phyloP scores from a whole-genome alignment of 306 rosid genomes.

The Castanea sativa region DNA sequence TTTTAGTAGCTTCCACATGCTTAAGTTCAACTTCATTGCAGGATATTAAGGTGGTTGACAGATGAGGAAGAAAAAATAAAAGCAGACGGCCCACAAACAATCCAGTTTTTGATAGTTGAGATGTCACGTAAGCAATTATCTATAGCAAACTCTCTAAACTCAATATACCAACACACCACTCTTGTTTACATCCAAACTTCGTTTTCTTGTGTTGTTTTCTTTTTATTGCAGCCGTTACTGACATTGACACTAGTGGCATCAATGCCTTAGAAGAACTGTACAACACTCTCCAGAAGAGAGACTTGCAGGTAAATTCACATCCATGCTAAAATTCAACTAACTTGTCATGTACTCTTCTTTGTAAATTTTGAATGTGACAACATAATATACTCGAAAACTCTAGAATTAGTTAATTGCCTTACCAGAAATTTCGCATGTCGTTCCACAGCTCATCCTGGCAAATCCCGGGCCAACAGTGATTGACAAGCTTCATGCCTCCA shows the following conservation, averaged over 20 bases:
- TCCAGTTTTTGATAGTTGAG: slow-evolving; percentile 79
- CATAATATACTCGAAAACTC: background rate
- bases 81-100: slow-evolving; percentile 45
- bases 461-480: slow-evolving; percentile 84
- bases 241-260: slow-evolving; percentile 93
- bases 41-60: slow-evolving; percentile 79
- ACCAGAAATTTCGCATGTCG: slow-evolving; percentile 32
- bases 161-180: slow-evolving; percentile 5
- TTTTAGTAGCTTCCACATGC: background rate
- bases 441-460: slow-evolving; percentile 76
- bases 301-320: slow-evolving; percentile 50
- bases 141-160: background rate
- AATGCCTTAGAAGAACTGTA: slow-evolving; percentile 87
- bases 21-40: slow-evolving; percentile 35
- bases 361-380: background rate
- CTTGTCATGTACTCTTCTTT: background rate
- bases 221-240: slow-evolving; percentile 70
- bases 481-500: slow-evolving; percentile 70
- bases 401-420: slow-evolving; percentile 8
- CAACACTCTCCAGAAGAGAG: slow-evolving; percentile 70
- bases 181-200: background rate
- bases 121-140: slow-evolving; percentile 74
- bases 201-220: slow-evolving; percentile 1
- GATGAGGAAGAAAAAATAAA: slow-evolving; percentile 72
- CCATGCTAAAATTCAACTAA: background rate